Conservation (phyloP, 495 filamentous ascomycete genomes). For the Jackrogersella minutella region DNA sequence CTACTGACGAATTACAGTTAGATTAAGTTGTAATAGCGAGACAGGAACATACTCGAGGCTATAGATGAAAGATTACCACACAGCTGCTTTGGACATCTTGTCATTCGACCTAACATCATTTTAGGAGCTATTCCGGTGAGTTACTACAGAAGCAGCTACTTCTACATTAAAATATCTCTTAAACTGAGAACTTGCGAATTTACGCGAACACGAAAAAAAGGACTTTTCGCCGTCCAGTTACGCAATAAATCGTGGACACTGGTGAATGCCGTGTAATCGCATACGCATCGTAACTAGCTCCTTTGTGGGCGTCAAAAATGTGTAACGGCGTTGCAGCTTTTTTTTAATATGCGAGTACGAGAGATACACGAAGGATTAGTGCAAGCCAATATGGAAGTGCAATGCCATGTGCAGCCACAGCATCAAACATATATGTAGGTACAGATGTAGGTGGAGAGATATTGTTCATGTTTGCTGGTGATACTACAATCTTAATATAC, state of each 20-base stretch:
- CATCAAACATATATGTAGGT: neutral
- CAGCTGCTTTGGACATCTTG: neutral
- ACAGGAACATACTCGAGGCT: conserved; percentile 14
- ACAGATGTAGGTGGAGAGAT: neutral
- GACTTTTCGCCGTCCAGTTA: neutral
- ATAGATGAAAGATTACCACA: neutral
- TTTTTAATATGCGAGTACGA: neutral
- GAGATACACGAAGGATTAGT: neutral
- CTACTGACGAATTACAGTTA: conserved; percentile 27
- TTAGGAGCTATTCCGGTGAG: neutral
- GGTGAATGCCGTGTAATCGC: conserved; percentile 9
- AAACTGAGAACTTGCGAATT: neutral
- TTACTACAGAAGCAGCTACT: neutral
- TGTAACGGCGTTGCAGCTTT: conserved; percentile 5
- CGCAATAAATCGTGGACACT: neutral
- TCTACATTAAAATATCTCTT: neutral
- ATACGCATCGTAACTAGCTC: conserved; percentile 1
- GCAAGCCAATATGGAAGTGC: neutral
- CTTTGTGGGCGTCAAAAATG: neutral
- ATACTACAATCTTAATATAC: too few species aligned
- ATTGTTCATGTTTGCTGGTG: too few species aligned
- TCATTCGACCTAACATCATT: neutral
- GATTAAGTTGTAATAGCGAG: neutral
- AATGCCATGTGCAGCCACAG: neutral
- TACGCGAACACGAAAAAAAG: neutral